These are phyloP conservation scores for Suillus ampliporus DNA, from an alignment of 768 basidiomycete species.

Conservation along the genomic window DNA sequence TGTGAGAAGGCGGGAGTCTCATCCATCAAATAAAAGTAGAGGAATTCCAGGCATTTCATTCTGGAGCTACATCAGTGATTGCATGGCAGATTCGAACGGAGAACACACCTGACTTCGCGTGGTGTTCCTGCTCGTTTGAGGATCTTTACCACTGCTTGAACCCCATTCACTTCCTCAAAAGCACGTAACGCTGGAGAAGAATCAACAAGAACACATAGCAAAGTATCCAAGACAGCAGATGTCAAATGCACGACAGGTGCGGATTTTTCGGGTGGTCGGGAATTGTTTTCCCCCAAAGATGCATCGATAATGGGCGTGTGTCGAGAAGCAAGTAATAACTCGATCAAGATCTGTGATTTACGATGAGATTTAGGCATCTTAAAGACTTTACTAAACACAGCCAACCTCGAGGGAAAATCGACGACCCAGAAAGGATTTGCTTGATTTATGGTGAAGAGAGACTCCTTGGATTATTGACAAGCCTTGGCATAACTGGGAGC, in stretches of 20 bases:
- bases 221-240: conserved; percentile 78
- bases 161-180: conserved; percentile 80
- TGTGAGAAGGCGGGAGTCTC: conserved; percentile 52
- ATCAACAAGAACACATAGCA: conserved; percentile 91
- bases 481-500: conserved; percentile 59
- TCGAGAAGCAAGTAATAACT: conserved; percentile 73
- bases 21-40: conserved; percentile 94
- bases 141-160: conserved; percentile 84
- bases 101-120: conserved; percentile 83
- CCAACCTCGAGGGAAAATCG: conserved; percentile 71
- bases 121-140: conserved; percentile 86
- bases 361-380: conserved; percentile 14
- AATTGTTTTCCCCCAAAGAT: conserved; percentile 6
- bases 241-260: conserved; percentile 54
- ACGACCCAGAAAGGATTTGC: conserved; percentile 73
- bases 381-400: conserved; percentile 3
- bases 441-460: conserved; percentile 66
- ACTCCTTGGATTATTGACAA: conserved; percentile 82
- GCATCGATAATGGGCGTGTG: conserved; percentile 51
- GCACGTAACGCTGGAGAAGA: conserved; percentile 71
- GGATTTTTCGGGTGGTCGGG: conserved; percentile 29
- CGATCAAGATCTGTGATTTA: conserved; percentile 64
- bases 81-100: conserved; percentile 51
- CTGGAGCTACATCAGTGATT: conserved; percentile 44
- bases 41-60: conserved; percentile 95